These are phyloP conservation scores for Cytospora chrysosperma DNA, from an alignment of 2,329 filamentous ascomycete species.

Conservation along the genomic window DNA sequence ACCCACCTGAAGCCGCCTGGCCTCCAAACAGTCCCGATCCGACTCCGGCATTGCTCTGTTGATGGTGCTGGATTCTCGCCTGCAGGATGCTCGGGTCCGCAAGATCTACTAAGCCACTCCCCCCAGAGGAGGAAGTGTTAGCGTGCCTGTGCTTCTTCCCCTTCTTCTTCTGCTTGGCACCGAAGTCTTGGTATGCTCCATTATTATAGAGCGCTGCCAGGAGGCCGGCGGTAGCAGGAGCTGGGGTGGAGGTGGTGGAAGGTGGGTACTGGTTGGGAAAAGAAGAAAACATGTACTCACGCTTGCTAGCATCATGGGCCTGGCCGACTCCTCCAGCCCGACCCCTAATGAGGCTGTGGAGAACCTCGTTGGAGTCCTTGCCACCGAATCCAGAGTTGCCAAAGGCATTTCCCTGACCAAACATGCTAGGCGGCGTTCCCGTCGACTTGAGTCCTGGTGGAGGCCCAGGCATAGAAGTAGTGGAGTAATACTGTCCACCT, in stretches of 20 bases:
- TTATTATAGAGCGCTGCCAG: slow-evolving; percentile 88
- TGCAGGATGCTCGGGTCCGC: slow-evolving; percentile 99
- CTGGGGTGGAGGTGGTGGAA: slow-evolving; percentile 77
- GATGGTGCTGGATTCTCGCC: slow-evolving; percentile 89
- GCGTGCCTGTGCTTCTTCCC: slow-evolving; percentile 99
- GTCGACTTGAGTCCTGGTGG: slow-evolving; percentile 94
- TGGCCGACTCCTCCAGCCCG: slow-evolving; percentile 67
- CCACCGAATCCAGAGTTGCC: slow-evolving; percentile 68
- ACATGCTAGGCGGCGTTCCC: slow-evolving; percentile 91
- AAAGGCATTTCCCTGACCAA: slow-evolving; percentile 84
- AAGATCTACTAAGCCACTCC: slow-evolving; percentile 99
- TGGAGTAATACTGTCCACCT: slow-evolving; percentile 71
- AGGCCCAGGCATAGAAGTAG: slow-evolving; percentile 80
- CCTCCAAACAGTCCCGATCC: slow-evolving; percentile 88
- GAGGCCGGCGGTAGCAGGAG: slow-evolving; percentile 80
- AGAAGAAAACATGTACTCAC: slow-evolving; percentile 97
- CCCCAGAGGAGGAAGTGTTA: slow-evolving; percentile 99
- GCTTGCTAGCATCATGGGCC: slow-evolving; percentile 85
- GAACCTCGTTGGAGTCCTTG: slow-evolving; percentile 73
- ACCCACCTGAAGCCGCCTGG: slow-evolving; percentile 85
- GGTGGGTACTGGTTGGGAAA: slow-evolving; percentile 83
- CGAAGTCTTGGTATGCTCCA: slow-evolving; percentile 86
- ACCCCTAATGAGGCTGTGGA: slow-evolving; percentile 78
- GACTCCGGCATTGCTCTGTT: slow-evolving; percentile 77
- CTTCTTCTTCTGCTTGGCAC: slow-evolving; percentile 99